Conservation (phyloP, 176 grass and related monocot genomes). For the Oryza nivara region DNA sequence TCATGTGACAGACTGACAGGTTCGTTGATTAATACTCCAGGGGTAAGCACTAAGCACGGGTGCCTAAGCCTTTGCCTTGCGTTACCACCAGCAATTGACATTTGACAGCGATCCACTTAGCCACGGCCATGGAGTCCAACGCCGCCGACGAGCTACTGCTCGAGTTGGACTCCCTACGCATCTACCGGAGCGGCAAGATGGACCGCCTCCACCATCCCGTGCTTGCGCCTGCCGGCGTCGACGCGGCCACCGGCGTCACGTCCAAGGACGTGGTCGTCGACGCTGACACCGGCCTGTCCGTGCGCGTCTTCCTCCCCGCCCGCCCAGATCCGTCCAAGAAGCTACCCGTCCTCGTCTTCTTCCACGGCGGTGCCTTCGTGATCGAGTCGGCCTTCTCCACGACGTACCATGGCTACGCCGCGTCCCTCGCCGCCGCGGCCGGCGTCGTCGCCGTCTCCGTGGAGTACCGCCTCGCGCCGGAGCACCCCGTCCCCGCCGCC, state of each 20-base stretch:
- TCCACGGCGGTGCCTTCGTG: slow-evolving; percentile 66
- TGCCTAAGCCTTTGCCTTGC: background rate
- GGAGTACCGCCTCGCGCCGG: slow-evolving; percentile 44
- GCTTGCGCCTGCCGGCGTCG: slow-evolving; percentile 31
- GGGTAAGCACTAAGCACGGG: background rate
- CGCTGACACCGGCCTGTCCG: slow-evolving; percentile 33
- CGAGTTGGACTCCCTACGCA: slow-evolving; percentile 30
- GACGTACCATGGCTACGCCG: slow-evolving; percentile 56
- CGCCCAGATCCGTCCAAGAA: background rate
- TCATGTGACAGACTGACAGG: too few species aligned
- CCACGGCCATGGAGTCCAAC: slow-evolving; percentile 8
- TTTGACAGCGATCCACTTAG: background rate
- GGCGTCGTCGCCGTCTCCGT: slow-evolving; percentile 2
- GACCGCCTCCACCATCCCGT: slow-evolving; percentile 46
- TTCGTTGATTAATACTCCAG: background rate
- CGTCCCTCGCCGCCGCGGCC: slow-evolving; percentile 53
- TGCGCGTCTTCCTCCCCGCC: slow-evolving; percentile 54
- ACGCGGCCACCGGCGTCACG: slow-evolving; percentile 48
- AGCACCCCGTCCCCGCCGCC: slow-evolving; percentile 49
- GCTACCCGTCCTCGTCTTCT: slow-evolving; percentile 66
- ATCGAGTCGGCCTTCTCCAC: slow-evolving; percentile 49
- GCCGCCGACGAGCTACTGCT: slow-evolving; percentile 37
- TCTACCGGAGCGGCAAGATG: slow-evolving; percentile 62
- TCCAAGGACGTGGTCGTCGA: slow-evolving; percentile 69
- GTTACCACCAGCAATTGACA: background rate